These are phyloP conservation scores for Thraustotheca clavata DNA, from an alignment of 352 stramenopile genomes.

Conservation along the genomic window DNA sequence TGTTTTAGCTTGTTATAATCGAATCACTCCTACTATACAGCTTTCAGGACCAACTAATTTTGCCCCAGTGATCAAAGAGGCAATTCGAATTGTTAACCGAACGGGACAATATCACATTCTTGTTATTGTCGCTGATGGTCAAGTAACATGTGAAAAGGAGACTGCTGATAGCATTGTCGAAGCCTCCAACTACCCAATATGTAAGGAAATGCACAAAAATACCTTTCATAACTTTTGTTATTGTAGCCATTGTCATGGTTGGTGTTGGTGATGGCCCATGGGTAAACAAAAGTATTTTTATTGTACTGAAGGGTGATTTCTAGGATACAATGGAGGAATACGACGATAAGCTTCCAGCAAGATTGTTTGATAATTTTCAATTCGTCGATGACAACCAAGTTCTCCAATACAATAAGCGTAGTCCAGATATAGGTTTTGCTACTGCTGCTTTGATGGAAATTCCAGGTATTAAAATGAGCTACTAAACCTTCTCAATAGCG, in stretches of 20 bases:
- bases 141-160: slow-evolving; percentile 58
- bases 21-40: slow-evolving; percentile 43
- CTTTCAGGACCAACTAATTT: slow-evolving; percentile 57
- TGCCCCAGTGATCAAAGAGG: slow-evolving; percentile 49
- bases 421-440: slow-evolving; percentile 55
- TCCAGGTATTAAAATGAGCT: slow-evolving; percentile 26
- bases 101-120: slow-evolving; percentile 54
- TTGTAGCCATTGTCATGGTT: slow-evolving; percentile 62
- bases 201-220: too few relatives aligned
- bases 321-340: slow-evolving; percentile 60
- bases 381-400: slow-evolving; percentile 60
- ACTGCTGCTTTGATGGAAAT: slow-evolving; percentile 60
- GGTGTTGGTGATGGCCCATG: slow-evolving; percentile 68
- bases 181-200: slow-evolving; percentile 63
- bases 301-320: too few relatives aligned
- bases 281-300: too few relatives aligned
- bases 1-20: slow-evolving; percentile 48
- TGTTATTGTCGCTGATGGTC: slow-evolving; percentile 66
- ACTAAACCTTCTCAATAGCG: not conserved
- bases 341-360: slow-evolving; percentile 40
- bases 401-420: slow-evolving; percentile 36
- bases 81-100: slow-evolving; percentile 26
- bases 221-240: too few relatives aligned
- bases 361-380: slow-evolving; percentile 73
- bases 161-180: slow-evolving; percentile 53